Base-by-base conservation (phyloP, 768 basidiomycete genomes). In the Stropharia rugosoannulata region DNA sequence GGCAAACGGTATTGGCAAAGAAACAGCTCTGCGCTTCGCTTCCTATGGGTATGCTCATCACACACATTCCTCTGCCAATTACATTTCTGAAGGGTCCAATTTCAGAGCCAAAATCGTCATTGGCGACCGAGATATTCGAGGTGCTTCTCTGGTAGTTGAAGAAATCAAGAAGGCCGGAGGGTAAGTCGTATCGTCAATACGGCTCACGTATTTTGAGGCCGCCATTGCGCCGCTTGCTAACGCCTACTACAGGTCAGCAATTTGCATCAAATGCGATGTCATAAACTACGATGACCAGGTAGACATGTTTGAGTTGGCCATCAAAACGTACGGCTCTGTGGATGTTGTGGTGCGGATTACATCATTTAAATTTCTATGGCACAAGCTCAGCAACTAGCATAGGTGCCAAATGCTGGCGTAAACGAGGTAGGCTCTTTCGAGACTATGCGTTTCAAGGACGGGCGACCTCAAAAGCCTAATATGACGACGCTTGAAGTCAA, bases 321-420 rank as follows among this genome's bases (percentile, higher is more conserved):
- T 80, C 18, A 57, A 70, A 22, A 71, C 65, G 49, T 83, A 72
- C 61, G 80, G 77, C 42, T 62, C 75, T 1, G 80, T 85, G 4
- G 82, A 84, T 58, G 67, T 83, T 48, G 83, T 84, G 54, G 80
- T 84, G 57, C 40, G 77, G 61, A 56, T 27, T 36, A 11, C 40
- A 12, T n/a, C 27, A 15, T 43, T 45, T 22, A 22, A 22, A 16
- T n/a, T 29, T 19, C 5, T 52, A 22, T 15, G 27, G 5, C 16
- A 35, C 36, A 15, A 18, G 7, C 13, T 35, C 25, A 22, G 39
- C 13, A 22, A 15, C 37, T 32, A 32, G 43, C 46, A 22, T 36
- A 77, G 75, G 64, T 82, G 16, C 75, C 81, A n/a, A 81, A 80
- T 57, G 81, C 81, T 19, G 82, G 81, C 15, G 68, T 81, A 22